Evolutionary conservation across 164 flowering plant genomes (phyloP), one percentile per base, ranked within the genome.

Genomic region (Magnolia changhungtana): DNA sequence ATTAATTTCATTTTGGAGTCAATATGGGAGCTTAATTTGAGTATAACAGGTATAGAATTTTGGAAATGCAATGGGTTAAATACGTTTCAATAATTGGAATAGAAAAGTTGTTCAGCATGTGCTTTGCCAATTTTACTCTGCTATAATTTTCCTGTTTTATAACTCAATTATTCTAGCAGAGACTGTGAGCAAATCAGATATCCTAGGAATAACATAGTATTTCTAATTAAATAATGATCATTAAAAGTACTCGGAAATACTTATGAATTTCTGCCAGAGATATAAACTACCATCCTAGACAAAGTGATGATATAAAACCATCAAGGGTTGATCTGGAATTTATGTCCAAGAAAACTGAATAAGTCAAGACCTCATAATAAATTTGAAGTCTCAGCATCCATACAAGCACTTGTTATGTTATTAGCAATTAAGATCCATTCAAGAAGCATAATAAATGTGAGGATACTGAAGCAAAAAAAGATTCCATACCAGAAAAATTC

Each of bases 401-500:
- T 16, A 55, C 61, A 55, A 55, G 18, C 61, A 24, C 24, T 24
- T 8, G 20, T 3, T 11, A 69, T 14, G 49, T 20, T 27, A 69
- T 0, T 7, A 69, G 50, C 14, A 63, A 49, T 50, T 7, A 1
- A 49, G 6, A 11, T 29, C 3, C 69, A 6, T 55, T 21, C n/a
- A 51, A 51, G 14, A 50, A 67, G 49, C 20, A 49, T 16, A 24
- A 58, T 13, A 71, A 71, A 50, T 52, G 14, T 51, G 70, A 74
- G 31, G 75, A 74, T 7, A 23, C 7, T 63, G 29, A 52, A 7
- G 61, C 61, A 3, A 55, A 55, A 11, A 52, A 79, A 77, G 58
- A 77, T n/a, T 55, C 45, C 67, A 27, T 89, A 93, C 98, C 96
- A 95, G 76, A 84, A 93, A 91, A 75, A 95, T 95, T 78, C 98